Conservation (phyloP, 805 yeast species). For the Blastobotrys attinorum region DNA sequence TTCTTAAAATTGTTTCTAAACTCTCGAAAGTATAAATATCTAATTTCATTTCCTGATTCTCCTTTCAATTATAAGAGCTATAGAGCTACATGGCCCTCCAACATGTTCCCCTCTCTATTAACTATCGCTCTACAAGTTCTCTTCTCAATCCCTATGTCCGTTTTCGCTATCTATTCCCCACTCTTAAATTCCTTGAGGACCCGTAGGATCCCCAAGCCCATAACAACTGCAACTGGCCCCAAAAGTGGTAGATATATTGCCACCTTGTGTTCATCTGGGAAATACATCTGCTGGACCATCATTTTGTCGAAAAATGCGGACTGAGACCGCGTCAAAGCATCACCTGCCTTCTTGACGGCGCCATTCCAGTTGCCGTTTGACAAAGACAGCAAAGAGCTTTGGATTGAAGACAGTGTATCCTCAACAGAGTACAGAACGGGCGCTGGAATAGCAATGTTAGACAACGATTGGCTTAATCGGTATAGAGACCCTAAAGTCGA, state of each 20-base stretch:
- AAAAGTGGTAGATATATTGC: constrained; percentile 88
- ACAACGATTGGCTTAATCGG: constrained; percentile 58
- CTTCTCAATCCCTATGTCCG: background rate
- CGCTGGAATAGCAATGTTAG: constrained; percentile 77
- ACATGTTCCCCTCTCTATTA: background rate
- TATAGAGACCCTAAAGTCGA: constrained; percentile 67
- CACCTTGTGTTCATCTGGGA: constrained; percentile 91
- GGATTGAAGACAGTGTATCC: constrained; percentile 39
- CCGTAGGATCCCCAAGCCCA: constrained; percentile 26
- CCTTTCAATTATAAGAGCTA: too few species aligned
- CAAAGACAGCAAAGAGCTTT: constrained; percentile 31
- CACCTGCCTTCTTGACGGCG: constrained; percentile 37
- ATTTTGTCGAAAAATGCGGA: constrained; percentile 86
- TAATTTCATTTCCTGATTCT: too few species aligned
- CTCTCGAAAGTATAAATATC: background rate
- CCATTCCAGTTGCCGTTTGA: constrained; percentile 30
- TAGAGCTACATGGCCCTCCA: too few species aligned
- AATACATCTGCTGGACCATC: constrained; percentile 91
- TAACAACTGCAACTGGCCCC: constrained; percentile 76
- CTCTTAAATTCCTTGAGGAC: constrained; percentile 20
- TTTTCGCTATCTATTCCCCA: background rate
- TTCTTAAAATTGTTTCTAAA: too few species aligned
- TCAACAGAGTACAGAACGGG: constrained; percentile 54
- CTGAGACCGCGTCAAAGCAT: constrained; percentile 55
- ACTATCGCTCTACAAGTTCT: background rate